phyloP scores from a whole-genome alignment of 163 green algal genomes.

The Chlorella variabilis region DNA sequence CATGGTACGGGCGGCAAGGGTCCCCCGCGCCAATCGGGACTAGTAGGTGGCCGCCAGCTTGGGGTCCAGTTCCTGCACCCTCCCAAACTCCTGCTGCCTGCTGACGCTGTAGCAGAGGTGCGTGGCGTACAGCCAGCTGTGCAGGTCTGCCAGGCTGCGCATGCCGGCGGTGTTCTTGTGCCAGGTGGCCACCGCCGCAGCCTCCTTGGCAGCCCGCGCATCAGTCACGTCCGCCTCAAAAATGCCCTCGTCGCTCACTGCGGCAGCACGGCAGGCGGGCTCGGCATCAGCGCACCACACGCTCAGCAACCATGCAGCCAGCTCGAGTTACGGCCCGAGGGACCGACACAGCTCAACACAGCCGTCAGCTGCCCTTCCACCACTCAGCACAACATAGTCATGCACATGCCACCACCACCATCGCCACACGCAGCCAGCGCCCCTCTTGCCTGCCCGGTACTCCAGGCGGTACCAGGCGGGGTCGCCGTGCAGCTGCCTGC shows the following conservation, averaged over 20 bases:
- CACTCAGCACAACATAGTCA: too few relatives aligned
- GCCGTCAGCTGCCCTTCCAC: too few relatives aligned
- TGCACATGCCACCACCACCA: too few relatives aligned
- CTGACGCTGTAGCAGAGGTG: conserved; percentile 83
- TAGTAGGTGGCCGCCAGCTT: conserved; percentile 73
- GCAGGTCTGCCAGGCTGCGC: conserved; percentile 54
- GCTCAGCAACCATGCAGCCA: too few relatives aligned
- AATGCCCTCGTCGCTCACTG: conserved; percentile 65
- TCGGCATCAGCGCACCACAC: too few relatives aligned
- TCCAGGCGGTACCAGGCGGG: conserved; percentile 10
- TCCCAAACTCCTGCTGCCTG: conserved; percentile 74
- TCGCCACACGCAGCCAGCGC: background rate
- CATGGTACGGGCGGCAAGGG: too few relatives aligned
- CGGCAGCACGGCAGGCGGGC: background rate
- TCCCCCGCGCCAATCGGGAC: too few relatives aligned
- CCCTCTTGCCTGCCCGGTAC: conserved; percentile 21
- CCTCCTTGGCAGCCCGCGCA: conserved; percentile 66
- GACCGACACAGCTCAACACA: too few relatives aligned
- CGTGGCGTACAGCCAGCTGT: conserved; percentile 68
- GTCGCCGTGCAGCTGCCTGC: background rate
- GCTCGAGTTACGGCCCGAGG: too few relatives aligned
- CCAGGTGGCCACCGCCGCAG: conserved; percentile 40
- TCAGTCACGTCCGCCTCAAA: conserved; percentile 65
- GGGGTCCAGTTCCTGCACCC: conserved; percentile 50
- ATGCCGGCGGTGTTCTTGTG: conserved; percentile 42